Percentiles rank a stretch among this genome's conserved stretches.
Conservation (phyloP, 495 filamentous ascomycete species). For the Penicillium crystallinum region DNA sequence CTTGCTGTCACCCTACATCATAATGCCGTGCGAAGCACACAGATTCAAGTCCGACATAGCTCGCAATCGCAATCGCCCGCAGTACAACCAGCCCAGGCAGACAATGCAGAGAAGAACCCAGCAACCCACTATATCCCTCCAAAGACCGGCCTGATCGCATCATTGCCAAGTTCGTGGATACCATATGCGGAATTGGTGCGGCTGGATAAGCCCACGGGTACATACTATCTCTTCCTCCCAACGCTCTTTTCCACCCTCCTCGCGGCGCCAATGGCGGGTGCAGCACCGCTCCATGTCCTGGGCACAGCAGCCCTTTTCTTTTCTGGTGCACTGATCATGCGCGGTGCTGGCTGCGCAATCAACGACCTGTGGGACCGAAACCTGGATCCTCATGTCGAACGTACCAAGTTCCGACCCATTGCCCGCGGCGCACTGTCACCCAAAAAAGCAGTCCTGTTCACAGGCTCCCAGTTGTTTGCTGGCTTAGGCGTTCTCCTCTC, state of each 20-base stretch:
- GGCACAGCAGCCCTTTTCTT: slow-evolving; percentile 77
- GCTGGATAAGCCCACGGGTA: slow-evolving; percentile 90
- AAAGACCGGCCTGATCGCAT: slow-evolving; percentile 68
- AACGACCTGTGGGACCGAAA: slow-evolving; percentile 97
- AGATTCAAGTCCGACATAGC: slow-evolving; percentile 1
- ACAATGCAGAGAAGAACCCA: slow-evolving; percentile 8
- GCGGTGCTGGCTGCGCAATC: slow-evolving; percentile 95
- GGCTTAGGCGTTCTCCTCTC: slow-evolving; percentile 80
- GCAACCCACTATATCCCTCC: slow-evolving; percentile 58
- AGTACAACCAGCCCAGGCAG: neutral
- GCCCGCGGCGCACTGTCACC: slow-evolving; percentile 79
- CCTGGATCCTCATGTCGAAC: slow-evolving; percentile 82
- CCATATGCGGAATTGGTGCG: slow-evolving; percentile 93
- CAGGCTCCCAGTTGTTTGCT: slow-evolving; percentile 70
- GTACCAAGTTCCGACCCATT: slow-evolving; percentile 84
- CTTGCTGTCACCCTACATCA: neutral
- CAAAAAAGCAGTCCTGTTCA: slow-evolving; percentile 70
- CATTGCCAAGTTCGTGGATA: slow-evolving; percentile 68
- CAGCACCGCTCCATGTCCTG: slow-evolving; percentile 59
- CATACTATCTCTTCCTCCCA: slow-evolving; percentile 94
- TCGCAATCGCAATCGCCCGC: slow-evolving; percentile 11
- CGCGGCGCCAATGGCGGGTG: slow-evolving; percentile 42
- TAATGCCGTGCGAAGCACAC: neutral
- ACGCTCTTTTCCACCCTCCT: slow-evolving; percentile 84
- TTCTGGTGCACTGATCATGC: slow-evolving; percentile 86